phyloP scores from a whole-genome alignment of 75 land plant species.

The Cryptomeria japonica region DNA sequence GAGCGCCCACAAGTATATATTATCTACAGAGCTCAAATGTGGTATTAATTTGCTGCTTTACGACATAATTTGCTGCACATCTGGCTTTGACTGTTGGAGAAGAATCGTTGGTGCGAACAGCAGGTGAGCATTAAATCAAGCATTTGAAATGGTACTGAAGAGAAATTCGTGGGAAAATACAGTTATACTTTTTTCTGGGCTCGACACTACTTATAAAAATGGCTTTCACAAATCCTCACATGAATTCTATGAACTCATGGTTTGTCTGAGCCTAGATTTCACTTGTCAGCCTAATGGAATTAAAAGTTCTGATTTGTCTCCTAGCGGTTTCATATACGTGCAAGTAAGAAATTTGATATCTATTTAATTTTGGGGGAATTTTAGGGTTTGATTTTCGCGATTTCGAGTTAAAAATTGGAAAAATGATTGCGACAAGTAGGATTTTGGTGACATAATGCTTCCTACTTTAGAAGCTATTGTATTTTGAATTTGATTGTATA shows the following conservation, averaged over 20 bases:
- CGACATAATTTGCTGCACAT: neutral
- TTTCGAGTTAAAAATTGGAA: neutral
- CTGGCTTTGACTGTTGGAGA: neutral
- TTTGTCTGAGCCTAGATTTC: neutral
- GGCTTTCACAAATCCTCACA: neutral
- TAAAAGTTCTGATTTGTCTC: neutral
- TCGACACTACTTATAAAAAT: neutral
- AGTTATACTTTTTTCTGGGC: neutral
- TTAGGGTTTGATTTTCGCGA: neutral
- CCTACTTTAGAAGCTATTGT: neutral
- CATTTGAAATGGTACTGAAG: neutral
- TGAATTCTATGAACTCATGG: neutral
- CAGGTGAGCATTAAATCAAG: neutral
- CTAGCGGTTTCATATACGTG: neutral
- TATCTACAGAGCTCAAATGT: neutral
- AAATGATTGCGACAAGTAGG: neutral
- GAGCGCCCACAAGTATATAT: neutral
- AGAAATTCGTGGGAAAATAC: neutral
- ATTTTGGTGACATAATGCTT: neutral
- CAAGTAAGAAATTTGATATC: neutral
- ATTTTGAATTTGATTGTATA: neutral
- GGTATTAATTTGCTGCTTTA: neutral
- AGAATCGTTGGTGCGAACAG: conserved; percentile 1
- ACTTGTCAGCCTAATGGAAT: neutral
- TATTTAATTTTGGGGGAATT: neutral